Percentiles rank a stretch among this genome's conserved stretches.
These are phyloP conservation scores for Arabidopsis arenosa DNA, from an alignment of 345 rosid genomes.

Conservation along the genomic window DNA sequence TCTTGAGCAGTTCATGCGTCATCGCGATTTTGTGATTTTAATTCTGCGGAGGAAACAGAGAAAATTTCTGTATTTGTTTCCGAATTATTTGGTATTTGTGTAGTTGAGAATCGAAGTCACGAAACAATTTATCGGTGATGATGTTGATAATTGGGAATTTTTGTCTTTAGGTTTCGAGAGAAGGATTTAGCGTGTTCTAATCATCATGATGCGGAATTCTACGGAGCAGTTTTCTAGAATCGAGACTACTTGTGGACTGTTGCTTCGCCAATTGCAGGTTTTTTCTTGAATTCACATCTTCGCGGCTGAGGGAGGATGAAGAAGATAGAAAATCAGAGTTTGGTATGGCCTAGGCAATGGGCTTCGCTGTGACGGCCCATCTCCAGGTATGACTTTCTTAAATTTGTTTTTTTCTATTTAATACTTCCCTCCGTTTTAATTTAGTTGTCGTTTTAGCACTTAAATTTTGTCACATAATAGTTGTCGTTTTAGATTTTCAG, in stretches of 20 bases:
- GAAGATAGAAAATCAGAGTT: too few relatives aligned
- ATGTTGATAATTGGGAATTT: not conserved
- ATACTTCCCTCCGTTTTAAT: too few relatives aligned
- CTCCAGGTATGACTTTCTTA: too few relatives aligned
- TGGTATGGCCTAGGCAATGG: too few relatives aligned
- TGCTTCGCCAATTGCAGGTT: constrained; percentile 66
- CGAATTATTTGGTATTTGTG: not conserved
- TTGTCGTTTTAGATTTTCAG: too few relatives aligned
- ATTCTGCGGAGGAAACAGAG: not conserved
- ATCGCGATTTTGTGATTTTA: not conserved
- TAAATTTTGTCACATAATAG: too few relatives aligned
- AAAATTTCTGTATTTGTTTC: not conserved
- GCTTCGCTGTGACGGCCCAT: too few relatives aligned
- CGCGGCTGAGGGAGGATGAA: too few relatives aligned
- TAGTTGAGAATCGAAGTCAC: not conserved
- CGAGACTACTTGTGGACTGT: constrained; percentile 60
- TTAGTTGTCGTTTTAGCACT: too few relatives aligned
- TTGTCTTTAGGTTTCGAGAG: constrained; percentile 7
- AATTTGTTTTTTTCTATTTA: too few relatives aligned
- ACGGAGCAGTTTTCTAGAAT: constrained; percentile 43
- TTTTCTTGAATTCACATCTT: constrained; percentile 1
- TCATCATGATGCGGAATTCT: constrained; percentile 44
- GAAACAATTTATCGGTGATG: not conserved
- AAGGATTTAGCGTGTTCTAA: not conserved
- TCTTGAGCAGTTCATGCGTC: not conserved